Base-by-base conservation (phyloP, 2,329 filamentous ascomycete genomes). In the Lachnellula hyalina region DNA sequence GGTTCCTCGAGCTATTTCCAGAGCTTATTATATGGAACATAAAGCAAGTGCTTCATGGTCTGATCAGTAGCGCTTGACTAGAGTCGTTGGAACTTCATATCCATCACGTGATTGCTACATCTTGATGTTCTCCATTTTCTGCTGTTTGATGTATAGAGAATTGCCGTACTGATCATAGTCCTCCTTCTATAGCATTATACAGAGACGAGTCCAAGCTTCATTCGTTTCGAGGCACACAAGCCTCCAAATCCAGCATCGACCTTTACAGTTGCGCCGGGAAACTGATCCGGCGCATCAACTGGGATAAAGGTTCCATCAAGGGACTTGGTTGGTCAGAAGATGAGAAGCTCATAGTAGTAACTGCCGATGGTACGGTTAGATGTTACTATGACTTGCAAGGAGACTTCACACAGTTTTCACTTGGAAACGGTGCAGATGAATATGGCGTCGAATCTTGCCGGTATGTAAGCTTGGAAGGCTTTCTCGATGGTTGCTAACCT, bases 321-420 rank as follows among this genome's bases (percentile, higher is more conserved):
- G 91, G 90, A 2, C 79, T 99, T 19, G 94, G 94, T 35, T 99
- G 94, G 94, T 96, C 92, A 19, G 93, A 96, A 67, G 90, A 96
- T 61, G 94, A 99, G 77, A 87, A 89, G 68, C 79, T 99, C 47
- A 76, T 99, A 4, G 87, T 96, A 0, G 85, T 97, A 50, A 90
- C 91, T 9, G 83, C 88, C 51, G 93, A 99, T 67, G 94, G 94
- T 23, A 93, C 85, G 1, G 93, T 97, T 44, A 82, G 92, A 57
- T 94, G 90, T 71, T 85, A 91, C 68, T 85, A 91, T 70, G 89
- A 94, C 67, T 75, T 99, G n/a, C 89, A 96, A 70, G 90, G 88
- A 59, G 93, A 97, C 69, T 99, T 99, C 69, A 90, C 87, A 15
- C 92, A 96, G 55, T 99, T 97, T 71, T 92, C 89, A 1, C 77